Conservation (phyloP, 805 yeast genomes). For the Candida caryicola region DNA sequence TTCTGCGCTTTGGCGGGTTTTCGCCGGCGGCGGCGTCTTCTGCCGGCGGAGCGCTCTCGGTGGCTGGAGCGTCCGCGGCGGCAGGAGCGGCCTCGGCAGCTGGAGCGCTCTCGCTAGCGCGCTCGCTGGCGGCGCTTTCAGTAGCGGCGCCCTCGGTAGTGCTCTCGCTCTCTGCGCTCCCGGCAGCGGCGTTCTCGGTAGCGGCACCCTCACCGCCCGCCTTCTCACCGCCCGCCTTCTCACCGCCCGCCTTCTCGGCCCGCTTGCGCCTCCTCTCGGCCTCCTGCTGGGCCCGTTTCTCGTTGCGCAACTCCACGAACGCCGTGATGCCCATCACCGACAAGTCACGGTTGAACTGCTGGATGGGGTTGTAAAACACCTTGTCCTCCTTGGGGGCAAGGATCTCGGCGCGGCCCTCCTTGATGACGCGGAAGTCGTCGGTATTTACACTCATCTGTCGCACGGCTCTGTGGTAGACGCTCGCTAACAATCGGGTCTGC, state of each 20-base stretch:
- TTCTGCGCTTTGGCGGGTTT: conserved; percentile 13
- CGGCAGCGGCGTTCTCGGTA: conserved; percentile 2
- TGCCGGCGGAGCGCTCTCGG: no score
- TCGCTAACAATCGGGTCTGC: no score
- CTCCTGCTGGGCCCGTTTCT: conserved; percentile 26
- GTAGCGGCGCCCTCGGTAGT: no score
- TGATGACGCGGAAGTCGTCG: conserved; percentile 34
- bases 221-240: conserved; percentile 18
- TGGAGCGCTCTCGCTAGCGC: no score
- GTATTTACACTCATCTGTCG: conserved; percentile 16
- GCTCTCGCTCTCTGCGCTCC: not conserved
- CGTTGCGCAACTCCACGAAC: conserved; percentile 66
- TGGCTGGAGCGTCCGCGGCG: no score
- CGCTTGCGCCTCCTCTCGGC: conserved; percentile 15
- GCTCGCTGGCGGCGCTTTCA: no score
- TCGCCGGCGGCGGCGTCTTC: conserved; percentile 1
- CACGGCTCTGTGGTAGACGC: no score
- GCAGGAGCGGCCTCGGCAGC: no score
- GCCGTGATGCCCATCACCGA: conserved; percentile 83
- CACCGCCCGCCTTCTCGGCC: conserved; percentile 19
- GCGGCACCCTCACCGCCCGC: no score
- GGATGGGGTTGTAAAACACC: conserved; percentile 95
- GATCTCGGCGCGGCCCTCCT: conserved; percentile 83
- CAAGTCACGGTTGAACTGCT: conserved; percentile 92
- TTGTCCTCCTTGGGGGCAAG: conserved; percentile 76